These are phyloP conservation scores for Cornus florida DNA, from an alignment of 148 eudicot species.

Conservation along the genomic window DNA sequence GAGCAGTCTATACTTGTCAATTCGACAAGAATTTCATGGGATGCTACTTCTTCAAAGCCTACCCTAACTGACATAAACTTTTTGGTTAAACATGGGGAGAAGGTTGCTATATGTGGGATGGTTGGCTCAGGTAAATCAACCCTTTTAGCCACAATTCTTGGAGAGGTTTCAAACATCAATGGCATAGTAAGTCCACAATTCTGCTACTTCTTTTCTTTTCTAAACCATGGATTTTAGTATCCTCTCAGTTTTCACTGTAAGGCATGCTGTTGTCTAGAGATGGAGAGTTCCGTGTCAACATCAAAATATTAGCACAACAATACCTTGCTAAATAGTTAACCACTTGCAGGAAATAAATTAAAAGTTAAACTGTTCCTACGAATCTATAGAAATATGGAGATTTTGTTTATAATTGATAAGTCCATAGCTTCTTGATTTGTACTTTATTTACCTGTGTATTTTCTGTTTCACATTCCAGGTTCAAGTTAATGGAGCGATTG, in stretches of 20 bases:
- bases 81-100: conserved; percentile 34
- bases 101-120: conserved; percentile 64
- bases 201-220: background rate
- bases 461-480: conserved; percentile 35
- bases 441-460: background rate
- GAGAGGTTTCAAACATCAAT: conserved; percentile 39
- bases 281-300: background rate
- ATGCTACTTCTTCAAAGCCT: conserved; percentile 19
- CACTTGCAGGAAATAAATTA: too few relatives aligned
- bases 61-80: conserved; percentile 36
- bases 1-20: conserved; percentile 23
- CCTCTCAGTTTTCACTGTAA: background rate
- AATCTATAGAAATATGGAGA: background rate
- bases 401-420: background rate
- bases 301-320: too few relatives aligned
- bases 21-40: conserved; percentile 40
- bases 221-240: background rate
- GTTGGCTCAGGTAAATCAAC: conserved; percentile 74
- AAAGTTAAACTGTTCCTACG: background rate
- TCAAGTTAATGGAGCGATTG: conserved; percentile 42
- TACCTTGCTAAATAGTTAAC: background rate
- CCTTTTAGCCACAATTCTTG: conserved; percentile 54
- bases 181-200: conserved; percentile 32
- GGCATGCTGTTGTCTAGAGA: background rate
- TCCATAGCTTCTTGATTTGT: too few relatives aligned